These are phyloP conservation scores for Hyphopichia fennica DNA, from an alignment of 1,139 yeast genomes.

Conservation along the genomic window DNA sequence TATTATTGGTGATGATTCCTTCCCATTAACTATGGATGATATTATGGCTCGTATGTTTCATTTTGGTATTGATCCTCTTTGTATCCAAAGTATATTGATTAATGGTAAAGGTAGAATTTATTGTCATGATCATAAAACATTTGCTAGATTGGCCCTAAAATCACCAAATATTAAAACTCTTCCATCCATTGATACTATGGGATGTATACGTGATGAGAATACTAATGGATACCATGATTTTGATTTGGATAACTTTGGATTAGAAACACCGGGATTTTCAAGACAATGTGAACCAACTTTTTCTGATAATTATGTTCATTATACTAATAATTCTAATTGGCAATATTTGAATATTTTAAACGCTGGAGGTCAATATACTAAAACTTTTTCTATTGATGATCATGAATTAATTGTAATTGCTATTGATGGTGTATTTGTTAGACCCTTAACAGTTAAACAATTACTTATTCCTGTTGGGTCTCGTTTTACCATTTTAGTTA, in stretches of 20 bases:
- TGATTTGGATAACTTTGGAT: conserved; percentile 14
- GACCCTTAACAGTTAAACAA: conserved; percentile 23
- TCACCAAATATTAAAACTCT: conserved; percentile 6
- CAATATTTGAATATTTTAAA: conserved; percentile 28
- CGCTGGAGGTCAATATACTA: conserved; percentile 33
- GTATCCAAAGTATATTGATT: conserved; percentile 29
- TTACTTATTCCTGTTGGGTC: conserved; percentile 30
- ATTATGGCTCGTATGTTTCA: conserved; percentile 23
- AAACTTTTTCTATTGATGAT: conserved; percentile 34
- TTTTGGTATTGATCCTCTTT: conserved; percentile 34
- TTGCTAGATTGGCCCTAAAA: conserved; percentile 12
- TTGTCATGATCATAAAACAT: conserved; percentile 18
- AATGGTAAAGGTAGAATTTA: conserved; percentile 35
- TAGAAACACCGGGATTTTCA: conserved; percentile 27
- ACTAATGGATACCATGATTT: conserved; percentile 18
- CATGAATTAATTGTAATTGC: conserved; percentile 31
- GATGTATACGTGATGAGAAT: conserved; percentile 20
- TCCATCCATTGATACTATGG: conserved; percentile 20
- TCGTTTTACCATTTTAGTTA: conserved; percentile 25
- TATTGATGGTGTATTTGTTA: conserved; percentile 29
- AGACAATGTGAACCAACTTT: conserved; percentile 18
- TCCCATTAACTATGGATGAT: conserved; percentile 25
- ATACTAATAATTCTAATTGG: conserved; percentile 20
- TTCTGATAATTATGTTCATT: conserved; percentile 17
- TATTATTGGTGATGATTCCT: conserved; percentile 26